Percentiles rank a stretch among this genome's conserved stretches.
phyloP scores from a whole-genome alignment of 768 basidiomycete species.

The Dentipellis fragilis region DNA sequence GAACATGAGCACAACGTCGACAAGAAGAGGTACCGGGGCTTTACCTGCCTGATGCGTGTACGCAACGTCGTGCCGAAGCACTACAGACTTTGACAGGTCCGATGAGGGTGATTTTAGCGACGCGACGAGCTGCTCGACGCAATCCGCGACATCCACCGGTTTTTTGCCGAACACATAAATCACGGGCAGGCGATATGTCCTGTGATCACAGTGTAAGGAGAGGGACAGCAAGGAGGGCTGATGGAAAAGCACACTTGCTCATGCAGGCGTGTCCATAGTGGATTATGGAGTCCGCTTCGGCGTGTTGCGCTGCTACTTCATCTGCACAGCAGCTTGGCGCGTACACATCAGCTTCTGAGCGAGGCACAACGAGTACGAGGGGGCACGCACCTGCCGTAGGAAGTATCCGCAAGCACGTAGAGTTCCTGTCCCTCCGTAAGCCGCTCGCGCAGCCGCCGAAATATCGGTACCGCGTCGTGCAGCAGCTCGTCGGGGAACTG shows the following conservation, averaged over 20 bases:
- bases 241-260: slow-evolving; percentile 47
- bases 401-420: slow-evolving; percentile 94
- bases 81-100: slow-evolving; percentile 18
- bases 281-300: slow-evolving; percentile 82
- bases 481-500: slow-evolving; percentile 96
- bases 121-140: slow-evolving; percentile 31
- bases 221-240: not conserved
- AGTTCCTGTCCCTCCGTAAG: slow-evolving; percentile 44
- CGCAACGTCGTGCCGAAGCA: slow-evolving; percentile 69
- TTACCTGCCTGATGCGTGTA: slow-evolving; percentile 62
- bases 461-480: slow-evolving; percentile 78
- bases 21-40: not conserved
- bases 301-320: slow-evolving; percentile 90
- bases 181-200: slow-evolving; percentile 80
- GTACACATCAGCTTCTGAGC: not conserved
- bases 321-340: slow-evolving; percentile 83
- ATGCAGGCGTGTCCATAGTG: slow-evolving; percentile 97
- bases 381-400: slow-evolving; percentile 72
- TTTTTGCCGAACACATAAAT: slow-evolving; percentile 86
- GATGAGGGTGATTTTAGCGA: slow-evolving; percentile 23
- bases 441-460: slow-evolving; percentile 46
- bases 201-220: slow-evolving; percentile 19
- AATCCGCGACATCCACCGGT: slow-evolving; percentile 44
- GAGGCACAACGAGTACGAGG: slow-evolving; percentile 6
- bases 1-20: not conserved